Evolutionary conservation across 371 early-diverging fungal genomes (phyloP).

Genomic region (Mortierella sp.): DNA sequence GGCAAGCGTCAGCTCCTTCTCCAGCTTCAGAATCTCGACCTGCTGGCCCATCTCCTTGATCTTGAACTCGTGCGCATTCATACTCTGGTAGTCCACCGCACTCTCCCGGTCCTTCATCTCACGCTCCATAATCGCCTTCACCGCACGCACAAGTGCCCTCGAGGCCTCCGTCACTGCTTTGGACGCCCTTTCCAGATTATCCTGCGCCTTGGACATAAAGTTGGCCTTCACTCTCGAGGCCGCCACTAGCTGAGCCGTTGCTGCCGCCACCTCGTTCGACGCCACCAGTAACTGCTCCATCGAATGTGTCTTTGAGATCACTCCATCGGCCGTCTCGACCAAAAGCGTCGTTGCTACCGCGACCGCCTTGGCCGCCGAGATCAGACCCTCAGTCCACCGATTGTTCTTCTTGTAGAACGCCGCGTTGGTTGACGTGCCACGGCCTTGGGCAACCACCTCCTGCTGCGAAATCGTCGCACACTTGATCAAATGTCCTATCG

Average conservation of each 20-base stretch:
- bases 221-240: slow-evolving; percentile 96
- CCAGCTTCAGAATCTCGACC: slow-evolving; percentile 94
- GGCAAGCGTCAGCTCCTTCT: slow-evolving; percentile 91
- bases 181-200: slow-evolving; percentile 91
- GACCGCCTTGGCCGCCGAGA: slow-evolving; percentile 97
- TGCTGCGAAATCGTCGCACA: slow-evolving; percentile 96
- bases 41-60: slow-evolving; percentile 98
- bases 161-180: slow-evolving; percentile 94
- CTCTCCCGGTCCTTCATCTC: slow-evolving; percentile 69
- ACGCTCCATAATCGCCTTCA: slow-evolving; percentile 86
- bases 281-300: slow-evolving; percentile 96
- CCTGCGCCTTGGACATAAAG: slow-evolving; percentile 92
- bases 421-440: slow-evolving; percentile 84
- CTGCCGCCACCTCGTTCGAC: slow-evolving; percentile 95
- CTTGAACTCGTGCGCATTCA: slow-evolving; percentile 94
- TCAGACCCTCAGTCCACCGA: slow-evolving; percentile 98
- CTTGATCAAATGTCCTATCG: slow-evolving; percentile 94
- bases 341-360: slow-evolving; percentile 91
- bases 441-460: slow-evolving; percentile 97
- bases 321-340: slow-evolving; percentile 96
- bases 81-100: slow-evolving; percentile 77
- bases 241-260: slow-evolving; percentile 96
- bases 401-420: slow-evolving; percentile 99
- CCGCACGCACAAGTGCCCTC: slow-evolving; percentile 91
- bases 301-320: slow-evolving; percentile 91